These are phyloP conservation scores for Achaetomium macrosporum DNA, from an alignment of 2,329 filamentous ascomycete species.

Conservation along the genomic window DNA sequence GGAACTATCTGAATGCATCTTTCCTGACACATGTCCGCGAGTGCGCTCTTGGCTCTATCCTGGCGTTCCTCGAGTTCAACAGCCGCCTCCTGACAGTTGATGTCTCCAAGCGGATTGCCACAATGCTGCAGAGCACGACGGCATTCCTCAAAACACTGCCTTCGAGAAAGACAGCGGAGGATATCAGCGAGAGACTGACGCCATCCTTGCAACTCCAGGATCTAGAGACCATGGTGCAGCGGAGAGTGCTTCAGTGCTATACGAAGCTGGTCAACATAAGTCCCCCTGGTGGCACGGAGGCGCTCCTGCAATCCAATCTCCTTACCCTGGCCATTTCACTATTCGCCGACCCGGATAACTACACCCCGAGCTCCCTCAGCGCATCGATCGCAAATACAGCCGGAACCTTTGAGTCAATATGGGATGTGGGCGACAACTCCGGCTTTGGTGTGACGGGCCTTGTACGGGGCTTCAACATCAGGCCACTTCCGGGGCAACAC, in stretches of 20 bases:
- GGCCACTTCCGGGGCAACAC: slow-evolving; percentile 64
- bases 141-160: slow-evolving; percentile 83
- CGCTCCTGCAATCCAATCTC: slow-evolving; percentile 83
- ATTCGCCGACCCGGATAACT: slow-evolving; percentile 89
- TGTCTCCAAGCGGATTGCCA: slow-evolving; percentile 84
- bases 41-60: slow-evolving; percentile 83
- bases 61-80: slow-evolving; percentile 92
- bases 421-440: slow-evolving; percentile 91
- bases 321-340: slow-evolving; percentile 83
- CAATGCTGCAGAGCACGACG: slow-evolving; percentile 92
- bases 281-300: slow-evolving; percentile 76
- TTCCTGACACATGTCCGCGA: slow-evolving; percentile 93
- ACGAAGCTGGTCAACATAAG: slow-evolving; percentile 85
- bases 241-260: slow-evolving; percentile 91
- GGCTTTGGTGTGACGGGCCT: slow-evolving; percentile 90
- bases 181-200: slow-evolving; percentile 75
- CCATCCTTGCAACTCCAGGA: slow-evolving; percentile 85
- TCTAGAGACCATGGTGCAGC: slow-evolving; percentile 85
- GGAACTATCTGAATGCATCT: slow-evolving; percentile 80
- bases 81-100: slow-evolving; percentile 86
- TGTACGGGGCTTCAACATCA: slow-evolving; percentile 69
- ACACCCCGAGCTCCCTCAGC: slow-evolving; percentile 76
- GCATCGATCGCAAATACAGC: slow-evolving; percentile 87
- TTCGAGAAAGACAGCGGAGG: slow-evolving; percentile 76
- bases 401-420: slow-evolving; percentile 85